Conservation (phyloP, 768 basidiomycete species). For the Hemileccinum impolitum region DNA sequence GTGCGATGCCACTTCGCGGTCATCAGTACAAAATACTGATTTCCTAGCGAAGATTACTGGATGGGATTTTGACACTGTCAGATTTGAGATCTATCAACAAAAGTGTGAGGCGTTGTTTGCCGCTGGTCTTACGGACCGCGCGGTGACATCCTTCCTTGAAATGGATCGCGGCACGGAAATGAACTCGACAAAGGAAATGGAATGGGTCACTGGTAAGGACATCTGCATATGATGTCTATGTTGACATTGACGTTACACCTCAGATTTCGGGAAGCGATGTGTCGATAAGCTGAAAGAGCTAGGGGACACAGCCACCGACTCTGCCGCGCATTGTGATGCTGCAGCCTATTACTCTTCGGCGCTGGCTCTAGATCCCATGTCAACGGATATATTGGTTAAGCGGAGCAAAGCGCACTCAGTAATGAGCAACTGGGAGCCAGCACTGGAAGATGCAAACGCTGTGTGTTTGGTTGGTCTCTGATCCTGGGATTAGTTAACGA, state of each 20-base stretch:
- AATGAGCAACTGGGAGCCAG: constrained; percentile 1
- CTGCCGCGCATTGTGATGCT: constrained; percentile 8
- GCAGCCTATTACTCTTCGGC: constrained; percentile 6
- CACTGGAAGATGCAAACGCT: constrained; percentile 7
- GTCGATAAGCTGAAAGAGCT: constrained; percentile 7
- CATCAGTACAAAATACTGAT: neutral
- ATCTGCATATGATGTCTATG: neutral
- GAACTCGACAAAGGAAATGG: neutral
- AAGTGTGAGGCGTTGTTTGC: constrained; percentile 9
- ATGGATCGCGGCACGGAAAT: neutral
- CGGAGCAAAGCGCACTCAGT: constrained; percentile 6
- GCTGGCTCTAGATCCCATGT: constrained; percentile 4
- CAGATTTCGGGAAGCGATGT: constrained; percentile 12
- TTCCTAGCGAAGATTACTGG: constrained; percentile 9
- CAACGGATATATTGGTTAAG: constrained; percentile 1
- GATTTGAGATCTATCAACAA: constrained; percentile 2
- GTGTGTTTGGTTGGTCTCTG: constrained; percentile 3
- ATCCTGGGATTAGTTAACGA: neutral
- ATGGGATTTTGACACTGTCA: constrained; percentile 11
- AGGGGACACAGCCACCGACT: constrained; percentile 2
- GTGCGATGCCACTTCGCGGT: neutral
- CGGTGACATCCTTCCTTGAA: constrained; percentile 6
- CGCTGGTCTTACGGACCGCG: neutral
- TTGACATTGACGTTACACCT: neutral
- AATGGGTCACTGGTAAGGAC: constrained; percentile 8